Evolutionary conservation across 371 early-diverging fungal species (phyloP), one percentile per base, ranked within the genome.

Genomic region (Funneliformis caledonium): DNA sequence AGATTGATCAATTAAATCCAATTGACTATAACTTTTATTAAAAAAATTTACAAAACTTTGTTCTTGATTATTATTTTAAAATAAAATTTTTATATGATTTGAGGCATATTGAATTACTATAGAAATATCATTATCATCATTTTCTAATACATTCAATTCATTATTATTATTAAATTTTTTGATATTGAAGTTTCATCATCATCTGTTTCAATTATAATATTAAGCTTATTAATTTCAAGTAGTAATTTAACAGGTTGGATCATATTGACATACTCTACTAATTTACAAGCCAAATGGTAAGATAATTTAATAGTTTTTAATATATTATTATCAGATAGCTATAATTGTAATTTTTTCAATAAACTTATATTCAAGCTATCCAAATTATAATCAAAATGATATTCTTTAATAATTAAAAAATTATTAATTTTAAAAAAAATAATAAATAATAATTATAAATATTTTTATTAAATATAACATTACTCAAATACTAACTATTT

Each of bases 321-420:
- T 22, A 61, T 61, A 22, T 61, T 2, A 8, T 61, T n/a, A n/a
- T 61, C 31, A 2, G 62, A 22, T 61, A n/a, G 62, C n/a, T 9
- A 61, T 61, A 61, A n/a, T 61, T n/a, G 19, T 61, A 61, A 61
- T 9, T 22, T 61, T n/a, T 61, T n/a, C 5, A 61, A 61, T 61
- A 6, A 22, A 22, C 2, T 22, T 61, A 19, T 6, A 22, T 61
- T 1, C 47, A 47, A 9, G 1, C 47, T 7, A 47, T 47, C 47
- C 47, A 47, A 47, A 47, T 47, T 47, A 26, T 61, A 61, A 61
- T 61, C 62, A 61, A 61, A 47, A 61, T 61, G 62, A 61, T 61
- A 61, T 22, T 16, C 62, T 61, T 26, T 26, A 26, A 26, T 26
- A 61, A 61, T 61, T 22, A 61, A n/a, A 47, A 47, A 19, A 26